Evolutionary conservation across 768 basidiomycete genomes (phyloP), one percentile per base, ranked within the genome.

Genomic region (Tylopilus balloui): DNA sequence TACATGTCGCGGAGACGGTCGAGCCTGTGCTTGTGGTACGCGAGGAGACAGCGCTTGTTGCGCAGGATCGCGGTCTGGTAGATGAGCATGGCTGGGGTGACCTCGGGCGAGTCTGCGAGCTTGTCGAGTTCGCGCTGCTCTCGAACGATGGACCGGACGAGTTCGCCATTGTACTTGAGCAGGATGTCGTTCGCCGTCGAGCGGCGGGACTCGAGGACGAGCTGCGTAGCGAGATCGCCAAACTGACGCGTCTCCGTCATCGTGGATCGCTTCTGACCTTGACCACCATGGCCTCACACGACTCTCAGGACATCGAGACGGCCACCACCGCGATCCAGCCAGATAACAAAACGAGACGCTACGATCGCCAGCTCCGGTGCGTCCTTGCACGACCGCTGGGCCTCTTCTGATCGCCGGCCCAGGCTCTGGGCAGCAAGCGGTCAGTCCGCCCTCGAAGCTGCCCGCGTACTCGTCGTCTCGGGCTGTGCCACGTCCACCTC

Each of bases 1-100:
- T 91, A 96, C 73, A 89, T 77, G 61, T 92, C 85, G 50, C 84
- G 79, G 45, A 98, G 78, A 45, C 84, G 81, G 63, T 91, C 86
- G 32, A 91, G 69, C 47, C 95, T 80, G 70, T 93, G 91, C 21
- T 80, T 72, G 68, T 97, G 92, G 69, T 98, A 99, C 0, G 92
- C 92, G 38, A 97, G 80, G 4, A 98, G 77, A 65, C 91, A 92
- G n/a, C 96, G 86, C 67, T 95, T 96, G 75, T 98, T 96, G 53
- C 93, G 82, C 34, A 84, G 75, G 58, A 95, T 86, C 31, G 90
- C 83, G 8, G 94, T 89, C 68, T 95, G 91, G 64, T 88, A 84
- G 61, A 97, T 80, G 58, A 91, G 79, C 52, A 94, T 71, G 17
- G 83, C 78, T 17, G 75, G 73, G 19, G 76, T 68, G 48, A 76